These are phyloP conservation scores for Xanthoconium purpureum DNA, from an alignment of 768 basidiomycete genomes.

Conservation along the genomic window DNA sequence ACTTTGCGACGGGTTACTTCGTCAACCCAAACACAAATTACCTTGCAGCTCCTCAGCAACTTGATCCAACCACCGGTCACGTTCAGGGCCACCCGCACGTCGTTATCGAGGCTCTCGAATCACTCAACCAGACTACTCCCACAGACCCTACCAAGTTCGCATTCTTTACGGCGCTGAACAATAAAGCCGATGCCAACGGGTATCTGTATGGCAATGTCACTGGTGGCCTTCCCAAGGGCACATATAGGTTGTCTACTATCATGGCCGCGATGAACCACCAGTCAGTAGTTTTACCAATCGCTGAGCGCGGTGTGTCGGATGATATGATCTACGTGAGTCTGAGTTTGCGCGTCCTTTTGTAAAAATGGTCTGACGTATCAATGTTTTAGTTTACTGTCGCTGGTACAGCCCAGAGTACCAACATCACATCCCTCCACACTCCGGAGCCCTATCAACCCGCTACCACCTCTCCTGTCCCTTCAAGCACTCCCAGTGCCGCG, in stretches of 20 bases:
- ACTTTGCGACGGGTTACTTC: constrained; percentile 54
- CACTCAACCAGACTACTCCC: constrained; percentile 47
- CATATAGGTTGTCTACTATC: constrained; percentile 45
- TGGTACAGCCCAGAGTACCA: constrained; percentile 9
- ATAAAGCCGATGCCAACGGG: constrained; percentile 40
- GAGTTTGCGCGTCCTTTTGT: background rate
- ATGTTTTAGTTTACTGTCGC: constrained; percentile 27
- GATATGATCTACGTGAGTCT: constrained; percentile 39
- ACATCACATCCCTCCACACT: constrained; percentile 1
- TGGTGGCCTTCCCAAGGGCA: constrained; percentile 52
- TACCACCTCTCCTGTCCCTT: background rate
- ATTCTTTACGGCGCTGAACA: constrained; percentile 58
- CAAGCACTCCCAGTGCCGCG: background rate
- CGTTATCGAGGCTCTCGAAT: constrained; percentile 51
- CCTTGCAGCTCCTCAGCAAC: constrained; percentile 53
- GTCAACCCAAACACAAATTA: constrained; percentile 53
- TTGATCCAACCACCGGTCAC: constrained; percentile 42
- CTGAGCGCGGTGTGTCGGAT: constrained; percentile 41
- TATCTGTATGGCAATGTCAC: constrained; percentile 45
- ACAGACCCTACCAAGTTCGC: constrained; percentile 51
- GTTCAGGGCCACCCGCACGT: constrained; percentile 64
- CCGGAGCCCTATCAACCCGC: constrained; percentile 2
- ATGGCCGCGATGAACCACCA: constrained; percentile 50
- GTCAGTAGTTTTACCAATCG: constrained; percentile 33
- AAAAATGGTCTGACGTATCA: constrained; percentile 3